Percentiles rank a stretch among this genome's conserved stretches.
phyloP scores from a whole-genome alignment of 148 eudicot species.

The Beta vulgaris region DNA sequence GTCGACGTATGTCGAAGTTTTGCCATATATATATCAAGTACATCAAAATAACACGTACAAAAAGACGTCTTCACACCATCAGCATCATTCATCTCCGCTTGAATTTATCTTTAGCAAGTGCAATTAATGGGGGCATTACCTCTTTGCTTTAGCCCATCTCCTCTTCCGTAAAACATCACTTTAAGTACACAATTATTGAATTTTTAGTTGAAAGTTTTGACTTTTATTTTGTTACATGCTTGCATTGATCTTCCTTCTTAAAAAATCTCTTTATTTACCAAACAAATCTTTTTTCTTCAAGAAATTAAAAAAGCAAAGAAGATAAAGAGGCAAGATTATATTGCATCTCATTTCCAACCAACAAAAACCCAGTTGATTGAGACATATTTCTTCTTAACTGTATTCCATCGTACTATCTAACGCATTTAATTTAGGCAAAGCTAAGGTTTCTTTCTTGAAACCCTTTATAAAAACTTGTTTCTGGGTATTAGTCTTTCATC shows the following conservation, averaged over 20 bases:
- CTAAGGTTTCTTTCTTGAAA: constrained; percentile 10
- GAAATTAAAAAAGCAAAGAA: background rate
- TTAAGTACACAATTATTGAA: background rate
- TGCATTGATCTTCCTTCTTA: too few relatives aligned
- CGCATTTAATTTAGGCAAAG: constrained; percentile 25
- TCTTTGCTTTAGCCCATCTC: background rate
- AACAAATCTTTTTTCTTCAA: background rate
- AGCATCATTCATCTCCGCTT: background rate
- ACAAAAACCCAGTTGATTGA: constrained; percentile 21
- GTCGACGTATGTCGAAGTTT: background rate
- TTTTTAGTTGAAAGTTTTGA: background rate
- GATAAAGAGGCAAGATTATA: background rate
- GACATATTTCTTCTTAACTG: constrained; percentile 34
- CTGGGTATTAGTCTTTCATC: constrained; percentile 17
- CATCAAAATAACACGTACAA: background rate
- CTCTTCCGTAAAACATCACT: background rate
- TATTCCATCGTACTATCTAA: constrained; percentile 10
- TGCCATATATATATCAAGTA: background rate
- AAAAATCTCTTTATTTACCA: too few relatives aligned
- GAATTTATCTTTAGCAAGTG: background rate
- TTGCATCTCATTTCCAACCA: constrained; percentile 20
- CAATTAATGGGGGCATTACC: constrained; percentile 20
- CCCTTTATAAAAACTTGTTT: constrained; percentile 27
- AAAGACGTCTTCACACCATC: background rate
- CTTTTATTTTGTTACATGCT: background rate